Evolutionary conservation across 768 basidiomycete species (phyloP).

Genomic region (Boletales sp.): DNA sequence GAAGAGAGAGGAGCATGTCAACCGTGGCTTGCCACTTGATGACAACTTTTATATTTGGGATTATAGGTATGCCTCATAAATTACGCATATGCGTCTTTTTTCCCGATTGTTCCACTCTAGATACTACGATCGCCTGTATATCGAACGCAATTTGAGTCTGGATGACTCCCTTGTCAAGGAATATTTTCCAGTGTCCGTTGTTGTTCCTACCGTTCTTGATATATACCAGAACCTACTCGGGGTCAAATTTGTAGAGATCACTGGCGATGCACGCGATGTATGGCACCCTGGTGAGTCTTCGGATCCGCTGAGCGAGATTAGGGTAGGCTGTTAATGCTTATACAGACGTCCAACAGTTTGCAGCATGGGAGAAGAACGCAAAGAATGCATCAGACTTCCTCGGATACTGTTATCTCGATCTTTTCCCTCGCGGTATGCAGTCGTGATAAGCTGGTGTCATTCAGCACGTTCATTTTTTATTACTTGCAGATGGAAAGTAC

Average conservation of each 20-base stretch:
- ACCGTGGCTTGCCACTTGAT: constrained; percentile 58
- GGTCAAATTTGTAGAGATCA: constrained; percentile 57
- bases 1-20: constrained; percentile 71
- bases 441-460: neutral
- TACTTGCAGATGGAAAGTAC: constrained; percentile 61
- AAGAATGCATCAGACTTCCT: constrained; percentile 69
- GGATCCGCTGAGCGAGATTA: neutral
- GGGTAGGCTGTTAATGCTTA: neutral
- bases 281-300: constrained; percentile 75
- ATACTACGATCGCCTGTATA: constrained; percentile 38
- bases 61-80: constrained; percentile 50
- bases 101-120: constrained; percentile 9
- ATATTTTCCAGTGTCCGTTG: constrained; percentile 83
- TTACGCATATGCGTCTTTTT: neutral
- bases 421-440: constrained; percentile 72
- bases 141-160: constrained; percentile 63
- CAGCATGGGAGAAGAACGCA: constrained; percentile 80
- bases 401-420: constrained; percentile 84
- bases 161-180: constrained; percentile 82
- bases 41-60: constrained; percentile 82
- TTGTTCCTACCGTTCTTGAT: constrained; percentile 76
- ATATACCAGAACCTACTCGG: constrained; percentile 84
- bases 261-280: constrained; percentile 54
- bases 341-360: constrained; percentile 75
- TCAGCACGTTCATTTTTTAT: constrained; percentile 1